phyloP scores from a whole-genome alignment of 2,329 filamentous ascomycete species.

The Botrytis tulipae region DNA sequence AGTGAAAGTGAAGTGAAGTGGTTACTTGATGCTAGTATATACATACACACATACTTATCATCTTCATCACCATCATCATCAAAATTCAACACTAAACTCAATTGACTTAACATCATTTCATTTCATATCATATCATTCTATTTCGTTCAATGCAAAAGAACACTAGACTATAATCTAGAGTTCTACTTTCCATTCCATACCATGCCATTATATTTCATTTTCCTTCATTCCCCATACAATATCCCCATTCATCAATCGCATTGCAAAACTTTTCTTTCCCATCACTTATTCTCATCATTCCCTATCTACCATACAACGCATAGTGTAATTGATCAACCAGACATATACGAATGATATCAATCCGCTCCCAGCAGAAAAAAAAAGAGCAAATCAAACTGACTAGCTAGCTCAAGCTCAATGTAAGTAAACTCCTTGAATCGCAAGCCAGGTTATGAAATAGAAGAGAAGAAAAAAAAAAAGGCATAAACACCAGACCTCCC shows the following conservation, averaged over 20 bases:
- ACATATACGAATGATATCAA: not conserved
- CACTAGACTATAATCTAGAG: not conserved
- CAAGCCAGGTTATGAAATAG: not conserved
- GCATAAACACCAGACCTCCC: not conserved
- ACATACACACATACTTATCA: no score
- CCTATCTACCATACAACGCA: not conserved
- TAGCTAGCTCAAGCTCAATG: not conserved
- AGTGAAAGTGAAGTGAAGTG: no score
- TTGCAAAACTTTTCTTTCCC: not conserved
- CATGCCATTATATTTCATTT: not conserved
- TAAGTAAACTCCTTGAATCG: not conserved
- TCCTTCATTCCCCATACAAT: not conserved
- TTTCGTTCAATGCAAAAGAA: not conserved
- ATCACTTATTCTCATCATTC: not conserved
- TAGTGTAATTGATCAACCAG: not conserved
- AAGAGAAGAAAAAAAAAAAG: not conserved
- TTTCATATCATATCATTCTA: not conserved
- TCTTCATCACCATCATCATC: no score
- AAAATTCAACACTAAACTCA: not conserved
- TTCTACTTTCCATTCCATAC: not conserved
- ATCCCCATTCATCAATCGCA: not conserved
- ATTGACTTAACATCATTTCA: not conserved
- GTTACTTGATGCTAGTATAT: no score
- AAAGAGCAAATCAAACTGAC: not conserved
- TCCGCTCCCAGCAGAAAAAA: constrained; percentile 5